A percentile compares a stretch with the other conserved stretches of the same genome.
These are phyloP conservation scores for Forsythia suspensa DNA, from an alignment of 257 asterid species.

Conservation along the genomic window DNA sequence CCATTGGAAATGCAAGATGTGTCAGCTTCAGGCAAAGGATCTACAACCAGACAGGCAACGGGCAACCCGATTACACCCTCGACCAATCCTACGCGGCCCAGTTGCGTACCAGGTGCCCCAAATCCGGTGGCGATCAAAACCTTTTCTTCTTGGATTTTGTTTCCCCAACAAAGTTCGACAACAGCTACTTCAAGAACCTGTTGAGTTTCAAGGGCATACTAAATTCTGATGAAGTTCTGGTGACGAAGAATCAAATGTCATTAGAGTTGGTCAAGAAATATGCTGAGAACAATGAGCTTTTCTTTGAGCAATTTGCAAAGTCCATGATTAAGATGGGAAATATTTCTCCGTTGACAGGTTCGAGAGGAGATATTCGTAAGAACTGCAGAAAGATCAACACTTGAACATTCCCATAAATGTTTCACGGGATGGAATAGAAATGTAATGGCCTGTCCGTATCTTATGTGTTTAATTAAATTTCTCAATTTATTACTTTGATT, in stretches of 20 bases:
- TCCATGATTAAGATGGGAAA: conserved; percentile 69
- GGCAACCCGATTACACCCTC: conserved; percentile 31
- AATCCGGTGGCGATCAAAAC: conserved; percentile 47
- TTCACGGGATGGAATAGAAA: neutral
- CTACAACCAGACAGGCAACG: conserved; percentile 34
- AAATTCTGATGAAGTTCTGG: conserved; percentile 54
- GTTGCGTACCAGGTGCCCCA: conserved; percentile 41
- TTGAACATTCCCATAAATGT: neutral
- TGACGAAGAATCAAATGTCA: conserved; percentile 27
- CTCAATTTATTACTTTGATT: neutral
- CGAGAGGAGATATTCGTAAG: conserved; percentile 50
- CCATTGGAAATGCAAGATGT: conserved; percentile 60
- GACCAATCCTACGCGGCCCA: conserved; percentile 33
- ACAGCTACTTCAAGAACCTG: conserved; percentile 48
- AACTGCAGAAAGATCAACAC: conserved; percentile 48
- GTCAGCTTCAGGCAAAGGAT: conserved; percentile 55
- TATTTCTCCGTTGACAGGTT: conserved; percentile 40
- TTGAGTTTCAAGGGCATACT: conserved; percentile 45
- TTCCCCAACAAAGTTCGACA: conserved; percentile 49
- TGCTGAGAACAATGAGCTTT: conserved; percentile 35
- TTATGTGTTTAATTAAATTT: neutral
- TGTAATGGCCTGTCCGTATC: neutral
- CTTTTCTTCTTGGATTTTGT: conserved; percentile 34
- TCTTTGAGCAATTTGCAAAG: conserved; percentile 43
- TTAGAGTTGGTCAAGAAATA: conserved; percentile 34